Percentiles rank a stretch among this genome's conserved stretches.
Evolutionary conservation across 352 stramenopile species (phyloP).

Genomic region (Elongisporangium senticosum): DNA sequence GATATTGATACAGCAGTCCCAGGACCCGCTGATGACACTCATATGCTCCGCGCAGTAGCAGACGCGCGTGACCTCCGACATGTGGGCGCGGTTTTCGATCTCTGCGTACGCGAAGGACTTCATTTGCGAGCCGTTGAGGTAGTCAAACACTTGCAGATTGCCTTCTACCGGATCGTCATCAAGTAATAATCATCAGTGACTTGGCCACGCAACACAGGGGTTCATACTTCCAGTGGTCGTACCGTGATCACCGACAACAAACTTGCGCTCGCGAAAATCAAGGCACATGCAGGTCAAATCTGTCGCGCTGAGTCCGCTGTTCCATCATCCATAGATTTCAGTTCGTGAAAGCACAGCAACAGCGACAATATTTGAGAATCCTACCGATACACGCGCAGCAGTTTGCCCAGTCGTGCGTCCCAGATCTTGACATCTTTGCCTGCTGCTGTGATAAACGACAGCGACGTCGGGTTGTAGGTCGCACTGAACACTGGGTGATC

Average conservation of each 20-base stretch:
- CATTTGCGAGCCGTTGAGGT: conserved; percentile 84
- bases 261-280: conserved; percentile 81
- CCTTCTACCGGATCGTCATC: conserved; percentile 22
- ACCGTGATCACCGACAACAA: conserved; percentile 82
- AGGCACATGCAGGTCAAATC: conserved; percentile 79
- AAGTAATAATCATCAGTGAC: neutral
- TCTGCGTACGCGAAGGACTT: conserved; percentile 80
- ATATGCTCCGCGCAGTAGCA: conserved; percentile 85
- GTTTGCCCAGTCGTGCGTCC: conserved; percentile 77
- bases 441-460: conserved; percentile 83
- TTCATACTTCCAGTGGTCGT: neutral
- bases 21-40: conserved; percentile 76
- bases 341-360: neutral
- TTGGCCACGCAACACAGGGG: neutral
- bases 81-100: conserved; percentile 55
- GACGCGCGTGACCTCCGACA: conserved; percentile 65
- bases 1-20: conserved; percentile 78
- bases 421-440: conserved; percentile 84
- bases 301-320: conserved; percentile 44
- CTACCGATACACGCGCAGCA: conserved; percentile 78
- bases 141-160: conserved; percentile 80
- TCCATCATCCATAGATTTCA: neutral
- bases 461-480: conserved; percentile 82
- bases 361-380: too few species aligned
- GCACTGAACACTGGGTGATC: conserved; percentile 74